phyloP scores from a whole-genome alignment of 2,329 filamentous ascomycete species.

The Zasmidium cellare region DNA sequence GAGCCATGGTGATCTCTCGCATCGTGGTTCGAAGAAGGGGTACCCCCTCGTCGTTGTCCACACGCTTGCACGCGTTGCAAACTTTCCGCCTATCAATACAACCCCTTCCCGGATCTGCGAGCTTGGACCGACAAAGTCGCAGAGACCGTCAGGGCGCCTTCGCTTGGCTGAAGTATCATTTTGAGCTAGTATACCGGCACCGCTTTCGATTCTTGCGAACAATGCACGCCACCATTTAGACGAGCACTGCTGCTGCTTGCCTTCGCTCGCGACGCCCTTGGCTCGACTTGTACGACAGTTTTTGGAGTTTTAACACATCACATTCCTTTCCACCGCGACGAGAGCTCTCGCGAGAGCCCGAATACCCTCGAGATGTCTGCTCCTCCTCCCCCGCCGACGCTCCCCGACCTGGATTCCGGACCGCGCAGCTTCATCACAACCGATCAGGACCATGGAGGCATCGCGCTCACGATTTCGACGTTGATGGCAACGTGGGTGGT shows the following conservation, averaged over 20 bases:
- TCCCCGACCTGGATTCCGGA: conserved; percentile 24
- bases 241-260: background rate
- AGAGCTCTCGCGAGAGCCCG: background rate
- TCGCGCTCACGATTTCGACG: conserved; percentile 25
- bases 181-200: background rate
- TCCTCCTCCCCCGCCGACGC: conserved; percentile 4
- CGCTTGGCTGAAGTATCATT: background rate
- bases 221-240: background rate
- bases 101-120: background rate
- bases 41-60: background rate
- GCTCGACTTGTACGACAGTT: background rate
- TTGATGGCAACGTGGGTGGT: conserved; percentile 27
- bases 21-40: no score
- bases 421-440: conserved; percentile 26
- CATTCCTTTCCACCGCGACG: background rate
- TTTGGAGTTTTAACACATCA: background rate
- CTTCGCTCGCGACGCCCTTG: background rate
- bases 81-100: background rate
- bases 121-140: background rate
- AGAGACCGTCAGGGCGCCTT: background rate
- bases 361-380: conserved; percentile 16
- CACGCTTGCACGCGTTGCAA: background rate
- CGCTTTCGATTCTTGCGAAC: background rate
- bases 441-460: conserved; percentile 25
- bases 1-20: background rate